Evolutionary conservation across 2,329 filamentous ascomycete genomes (phyloP).

Genomic region (Lecanicillium sp.): DNA sequence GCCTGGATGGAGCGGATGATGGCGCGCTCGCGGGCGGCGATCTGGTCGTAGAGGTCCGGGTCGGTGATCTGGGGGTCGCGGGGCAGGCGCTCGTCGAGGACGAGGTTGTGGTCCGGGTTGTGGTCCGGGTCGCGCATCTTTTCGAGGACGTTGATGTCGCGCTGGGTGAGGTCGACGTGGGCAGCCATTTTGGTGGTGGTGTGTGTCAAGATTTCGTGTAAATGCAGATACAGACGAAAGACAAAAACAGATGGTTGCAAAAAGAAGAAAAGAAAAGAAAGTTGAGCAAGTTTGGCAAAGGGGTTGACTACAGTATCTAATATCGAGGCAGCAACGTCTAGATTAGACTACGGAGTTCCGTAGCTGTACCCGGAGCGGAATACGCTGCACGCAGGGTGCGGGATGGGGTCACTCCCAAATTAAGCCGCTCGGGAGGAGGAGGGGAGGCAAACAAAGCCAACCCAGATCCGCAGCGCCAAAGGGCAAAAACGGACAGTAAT

Average conservation of each 20-base stretch:
- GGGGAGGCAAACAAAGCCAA: no score
- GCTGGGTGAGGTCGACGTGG: slow-evolving; percentile 43
- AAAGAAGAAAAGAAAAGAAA: background rate
- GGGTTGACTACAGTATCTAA: no score
- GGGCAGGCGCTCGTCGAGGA: slow-evolving; percentile 48
- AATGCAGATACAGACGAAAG: background rate
- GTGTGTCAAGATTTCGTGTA: background rate
- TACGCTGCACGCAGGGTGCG: no score
- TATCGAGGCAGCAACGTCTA: no score
- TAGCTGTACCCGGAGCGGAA: no score
- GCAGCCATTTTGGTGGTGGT: slow-evolving; percentile 36
- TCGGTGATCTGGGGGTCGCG: slow-evolving; percentile 54
- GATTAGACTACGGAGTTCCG: no score
- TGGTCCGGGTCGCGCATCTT: slow-evolving; percentile 64
- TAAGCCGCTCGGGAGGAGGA: no score
- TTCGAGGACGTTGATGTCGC: slow-evolving; percentile 56
- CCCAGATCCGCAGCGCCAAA: no score
- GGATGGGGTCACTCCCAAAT: no score
- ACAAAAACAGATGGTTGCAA: background rate
- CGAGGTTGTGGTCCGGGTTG: slow-evolving; percentile 47
- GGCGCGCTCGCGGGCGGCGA: slow-evolving; percentile 45
- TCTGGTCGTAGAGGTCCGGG: slow-evolving; percentile 40
- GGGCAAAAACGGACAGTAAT: no score
- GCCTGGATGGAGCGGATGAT: slow-evolving; percentile 51
- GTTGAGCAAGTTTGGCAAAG: no score